phyloP scores from a whole-genome alignment of 2,329 filamentous ascomycete species.

The Metarhizium brunneum region DNA sequence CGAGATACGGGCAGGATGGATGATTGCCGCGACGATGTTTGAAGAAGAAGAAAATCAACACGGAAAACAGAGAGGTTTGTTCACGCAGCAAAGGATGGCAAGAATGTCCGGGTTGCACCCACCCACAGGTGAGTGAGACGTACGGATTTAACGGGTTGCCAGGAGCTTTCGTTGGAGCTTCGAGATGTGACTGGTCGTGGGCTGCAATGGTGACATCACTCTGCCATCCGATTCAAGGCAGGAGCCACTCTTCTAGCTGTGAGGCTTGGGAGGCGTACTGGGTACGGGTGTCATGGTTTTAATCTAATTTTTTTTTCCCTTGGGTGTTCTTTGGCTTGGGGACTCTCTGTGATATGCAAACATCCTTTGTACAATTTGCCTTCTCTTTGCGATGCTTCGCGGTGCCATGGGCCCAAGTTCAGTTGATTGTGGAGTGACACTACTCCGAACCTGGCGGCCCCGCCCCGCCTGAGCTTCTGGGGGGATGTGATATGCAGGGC shows the following conservation, averaged over 20 bases:
- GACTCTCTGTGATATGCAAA: no score
- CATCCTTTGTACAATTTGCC: no score
- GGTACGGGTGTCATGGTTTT: not conserved
- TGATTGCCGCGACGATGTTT: not conserved
- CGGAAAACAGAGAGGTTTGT: not conserved
- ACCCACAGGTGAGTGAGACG: not conserved
- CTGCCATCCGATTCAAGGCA: not conserved
- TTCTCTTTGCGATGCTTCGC: no score
- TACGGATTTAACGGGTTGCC: not conserved
- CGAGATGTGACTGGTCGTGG: not conserved
- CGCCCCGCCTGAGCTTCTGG: no score
- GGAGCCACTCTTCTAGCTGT: not conserved
- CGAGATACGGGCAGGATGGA: not conserved
- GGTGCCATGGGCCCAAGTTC: no score
- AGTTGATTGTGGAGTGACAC: no score
- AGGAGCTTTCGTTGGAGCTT: not conserved
- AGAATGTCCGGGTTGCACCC: not conserved
- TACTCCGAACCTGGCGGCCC: no score
- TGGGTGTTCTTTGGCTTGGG: no score
- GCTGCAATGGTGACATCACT: conserved; percentile 7
- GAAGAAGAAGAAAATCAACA: not conserved
- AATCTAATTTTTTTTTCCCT: not conserved
- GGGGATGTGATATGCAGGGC: no score
- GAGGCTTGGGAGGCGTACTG: not conserved
- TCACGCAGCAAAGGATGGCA: not conserved